Percentiles rank a stretch among this genome's conserved stretches.
phyloP scores from a whole-genome alignment of 1,284 basidiomycete species.

The Blastosporella zonata region DNA sequence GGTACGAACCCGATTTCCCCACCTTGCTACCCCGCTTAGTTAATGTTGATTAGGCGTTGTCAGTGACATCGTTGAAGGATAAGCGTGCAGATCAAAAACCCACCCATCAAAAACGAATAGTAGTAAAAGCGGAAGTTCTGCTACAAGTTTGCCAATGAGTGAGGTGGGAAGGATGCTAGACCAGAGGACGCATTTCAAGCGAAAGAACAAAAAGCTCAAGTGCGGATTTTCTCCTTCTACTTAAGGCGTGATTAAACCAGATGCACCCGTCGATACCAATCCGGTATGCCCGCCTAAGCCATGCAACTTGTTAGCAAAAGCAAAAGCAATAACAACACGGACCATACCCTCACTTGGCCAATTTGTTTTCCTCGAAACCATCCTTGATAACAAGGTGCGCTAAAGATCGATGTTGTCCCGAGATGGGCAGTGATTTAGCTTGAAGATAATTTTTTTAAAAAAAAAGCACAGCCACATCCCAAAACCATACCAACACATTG shows the following conservation, averaged over 20 bases:
- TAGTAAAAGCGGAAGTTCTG: constrained; percentile 48
- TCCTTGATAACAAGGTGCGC: constrained; percentile 37
- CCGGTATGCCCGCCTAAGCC: constrained; percentile 35
- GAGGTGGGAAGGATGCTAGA: background rate
- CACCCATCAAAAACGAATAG: constrained; percentile 74
- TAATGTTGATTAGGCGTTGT: background rate
- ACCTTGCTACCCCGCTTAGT: constrained; percentile 52
- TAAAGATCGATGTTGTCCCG: constrained; percentile 36
- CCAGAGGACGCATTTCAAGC: constrained; percentile 29
- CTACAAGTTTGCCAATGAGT: constrained; percentile 9
- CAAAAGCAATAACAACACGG: background rate
- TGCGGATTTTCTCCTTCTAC: constrained; percentile 39
- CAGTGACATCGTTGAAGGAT: too few species aligned
- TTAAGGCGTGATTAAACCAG: constrained; percentile 40
- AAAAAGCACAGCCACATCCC: constrained; percentile 24
- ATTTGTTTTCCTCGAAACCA: constrained; percentile 40
- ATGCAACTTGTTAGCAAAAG: background rate
- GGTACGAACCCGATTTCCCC: constrained; percentile 45
- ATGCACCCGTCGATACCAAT: constrained; percentile 48
- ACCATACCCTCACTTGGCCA: constrained; percentile 22
- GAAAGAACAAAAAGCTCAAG: constrained; percentile 40
- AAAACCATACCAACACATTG: constrained; percentile 24
- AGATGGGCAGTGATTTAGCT: constrained; percentile 32
- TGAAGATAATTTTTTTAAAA: background rate
- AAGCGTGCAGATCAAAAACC: too few species aligned